Percentiles rank a stretch among this genome's conserved stretches.
Evolutionary conservation across 345 rosid genomes (phyloP).

Genomic region (Odontarrhena argentea): DNA sequence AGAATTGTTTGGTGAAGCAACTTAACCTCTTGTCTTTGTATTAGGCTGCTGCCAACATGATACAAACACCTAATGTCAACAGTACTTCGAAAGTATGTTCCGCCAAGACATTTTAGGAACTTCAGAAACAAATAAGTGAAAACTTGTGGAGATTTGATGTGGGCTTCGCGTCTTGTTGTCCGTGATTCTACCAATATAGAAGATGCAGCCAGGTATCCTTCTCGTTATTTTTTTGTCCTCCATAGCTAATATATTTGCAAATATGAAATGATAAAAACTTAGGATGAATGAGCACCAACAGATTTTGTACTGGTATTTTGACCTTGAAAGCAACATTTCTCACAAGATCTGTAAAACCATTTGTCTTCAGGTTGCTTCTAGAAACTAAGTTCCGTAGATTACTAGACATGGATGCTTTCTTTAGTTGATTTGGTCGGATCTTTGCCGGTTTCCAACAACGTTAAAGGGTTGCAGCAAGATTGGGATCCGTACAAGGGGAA

Average conservation of each 20-base stretch:
- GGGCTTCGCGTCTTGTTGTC: conserved; percentile 78
- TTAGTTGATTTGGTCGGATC: conserved; percentile 10
- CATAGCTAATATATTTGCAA: too few species aligned
- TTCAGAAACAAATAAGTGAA: conserved; percentile 77
- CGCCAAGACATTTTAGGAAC: conserved; percentile 68
- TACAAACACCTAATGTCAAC: conserved; percentile 65
- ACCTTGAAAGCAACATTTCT: neutral
- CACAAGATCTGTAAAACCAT: neutral
- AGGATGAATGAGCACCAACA: neutral
- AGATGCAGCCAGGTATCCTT: conserved; percentile 78
- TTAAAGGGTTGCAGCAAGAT: conserved; percentile 47
- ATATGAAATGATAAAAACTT: neutral
- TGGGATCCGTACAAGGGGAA: conserved; percentile 80
- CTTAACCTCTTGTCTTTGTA: conserved; percentile 28
- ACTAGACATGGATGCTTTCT: conserved; percentile 64
- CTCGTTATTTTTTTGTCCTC: neutral
- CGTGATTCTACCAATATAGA: conserved; percentile 75
- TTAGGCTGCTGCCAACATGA: conserved; percentile 70
- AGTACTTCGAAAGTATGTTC: conserved; percentile 85
- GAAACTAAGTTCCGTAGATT: conserved; percentile 85
- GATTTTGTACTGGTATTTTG: conserved; percentile 1
- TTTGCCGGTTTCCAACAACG: neutral
- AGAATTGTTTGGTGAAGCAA: conserved; percentile 20
- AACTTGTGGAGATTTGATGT: conserved; percentile 96
- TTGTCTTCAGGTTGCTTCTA: conserved; percentile 64